Percentiles rank a stretch among this genome's conserved stretches.
Evolutionary conservation across 108 stramenopile genomes (phyloP).

Genomic region (Nitzschia palea): DNA sequence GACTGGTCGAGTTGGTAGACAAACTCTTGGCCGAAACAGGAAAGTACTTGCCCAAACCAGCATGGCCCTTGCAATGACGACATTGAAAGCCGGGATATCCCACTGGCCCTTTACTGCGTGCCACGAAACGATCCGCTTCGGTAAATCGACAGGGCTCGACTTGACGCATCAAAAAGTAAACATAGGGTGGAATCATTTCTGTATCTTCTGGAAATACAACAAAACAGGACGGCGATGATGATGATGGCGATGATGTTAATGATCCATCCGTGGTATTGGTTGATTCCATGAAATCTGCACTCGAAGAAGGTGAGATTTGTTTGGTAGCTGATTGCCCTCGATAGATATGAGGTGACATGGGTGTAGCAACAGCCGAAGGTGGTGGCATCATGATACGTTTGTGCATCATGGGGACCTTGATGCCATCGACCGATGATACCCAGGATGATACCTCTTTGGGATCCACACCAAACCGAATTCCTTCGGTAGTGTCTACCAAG

Average conservation of each 20-base stretch:
- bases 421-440: background rate
- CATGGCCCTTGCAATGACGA: conserved; percentile 69
- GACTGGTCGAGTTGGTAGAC: conserved; percentile 60
- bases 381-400: background rate
- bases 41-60: conserved; percentile 73
- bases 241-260: background rate
- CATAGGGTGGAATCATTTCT: conserved; percentile 55
- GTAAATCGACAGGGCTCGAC: conserved; percentile 61
- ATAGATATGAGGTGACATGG: background rate
- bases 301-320: background rate
- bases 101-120: conserved; percentile 58
- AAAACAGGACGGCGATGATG: conserved; percentile 15
- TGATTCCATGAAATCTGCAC: background rate
- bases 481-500: conserved; percentile 49
- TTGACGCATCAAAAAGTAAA: conserved; percentile 63
- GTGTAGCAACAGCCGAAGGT: background rate
- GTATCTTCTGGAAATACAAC: conserved; percentile 50
- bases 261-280: background rate
- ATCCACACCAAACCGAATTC: conserved; percentile 45
- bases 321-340: background rate
- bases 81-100: conserved; percentile 73
- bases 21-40: conserved; percentile 51
- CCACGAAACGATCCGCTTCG: conserved; percentile 71
- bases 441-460: conserved; percentile 3
- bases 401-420: background rate